These are phyloP conservation scores for Trichoderma parareesei DNA, from an alignment of 495 filamentous ascomycete species.

Conservation along the genomic window DNA sequence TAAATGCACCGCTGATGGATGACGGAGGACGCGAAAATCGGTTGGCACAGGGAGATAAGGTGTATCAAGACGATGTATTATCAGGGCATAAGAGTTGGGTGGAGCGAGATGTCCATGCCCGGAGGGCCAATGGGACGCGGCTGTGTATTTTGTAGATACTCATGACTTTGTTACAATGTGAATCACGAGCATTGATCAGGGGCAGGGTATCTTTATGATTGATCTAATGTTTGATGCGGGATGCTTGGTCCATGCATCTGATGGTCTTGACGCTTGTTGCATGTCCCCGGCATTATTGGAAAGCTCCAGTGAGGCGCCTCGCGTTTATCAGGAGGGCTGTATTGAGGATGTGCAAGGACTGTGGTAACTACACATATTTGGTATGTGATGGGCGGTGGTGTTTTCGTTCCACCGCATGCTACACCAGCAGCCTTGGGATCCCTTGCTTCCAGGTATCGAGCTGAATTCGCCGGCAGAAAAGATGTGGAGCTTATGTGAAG, in stretches of 20 bases:
- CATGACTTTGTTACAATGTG: neutral
- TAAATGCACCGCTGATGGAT: slow-evolving; percentile 2
- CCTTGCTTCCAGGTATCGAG: neutral
- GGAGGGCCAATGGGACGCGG: neutral
- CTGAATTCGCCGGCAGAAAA: no score
- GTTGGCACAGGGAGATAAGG: no score
- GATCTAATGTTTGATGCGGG: neutral
- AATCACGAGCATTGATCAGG: slow-evolving; percentile 5
- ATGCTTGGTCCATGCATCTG: neutral
- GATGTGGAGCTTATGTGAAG: no score
- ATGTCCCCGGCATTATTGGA: neutral
- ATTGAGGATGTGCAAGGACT: neutral
- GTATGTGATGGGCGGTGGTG: no score
- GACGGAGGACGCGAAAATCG: neutral
- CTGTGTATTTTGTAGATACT: slow-evolving; percentile 12
- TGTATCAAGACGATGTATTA: neutral
- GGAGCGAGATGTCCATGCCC: neutral
- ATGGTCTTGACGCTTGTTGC: neutral
- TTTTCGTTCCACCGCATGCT: no score
- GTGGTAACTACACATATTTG: neutral
- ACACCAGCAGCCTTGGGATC: no score
- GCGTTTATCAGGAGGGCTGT: neutral
- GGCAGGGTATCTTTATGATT: neutral
- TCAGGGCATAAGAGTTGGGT: slow-evolving; percentile 5
- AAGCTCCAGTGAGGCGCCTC: neutral